Conservation (phyloP, 192 early-diverging fungal genomes). For the Phlyctochytrium planicorne region DNA sequence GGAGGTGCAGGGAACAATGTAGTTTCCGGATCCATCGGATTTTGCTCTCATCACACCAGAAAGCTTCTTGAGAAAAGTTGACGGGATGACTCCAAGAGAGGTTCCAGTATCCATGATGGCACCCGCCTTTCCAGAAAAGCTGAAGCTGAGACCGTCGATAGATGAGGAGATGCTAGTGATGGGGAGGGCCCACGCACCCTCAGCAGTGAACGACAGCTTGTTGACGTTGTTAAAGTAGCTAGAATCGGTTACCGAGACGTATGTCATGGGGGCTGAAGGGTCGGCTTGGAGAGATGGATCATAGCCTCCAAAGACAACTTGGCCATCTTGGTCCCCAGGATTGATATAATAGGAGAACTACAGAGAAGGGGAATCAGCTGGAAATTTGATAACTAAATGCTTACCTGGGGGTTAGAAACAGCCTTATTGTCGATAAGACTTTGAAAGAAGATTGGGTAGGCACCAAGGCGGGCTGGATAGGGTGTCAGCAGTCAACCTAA, state of each 20-base stretch:
- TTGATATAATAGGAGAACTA: slow-evolving; percentile 41
- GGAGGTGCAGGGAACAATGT: slow-evolving; percentile 8
- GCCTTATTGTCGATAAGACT: slow-evolving; percentile 12
- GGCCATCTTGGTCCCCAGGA: slow-evolving; percentile 15
- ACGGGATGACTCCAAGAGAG: slow-evolving; percentile 29
- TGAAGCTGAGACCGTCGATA: slow-evolving; percentile 11
- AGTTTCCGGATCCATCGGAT: slow-evolving; percentile 2
- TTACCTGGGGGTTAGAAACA: slow-evolving; percentile 16
- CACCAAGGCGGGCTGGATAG: background rate
- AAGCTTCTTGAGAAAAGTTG: slow-evolving; percentile 6
- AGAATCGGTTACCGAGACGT: slow-evolving; percentile 16
- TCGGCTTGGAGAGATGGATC: slow-evolving; percentile 29
- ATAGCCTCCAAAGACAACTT: slow-evolving; percentile 39
- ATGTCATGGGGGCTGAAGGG: slow-evolving; percentile 11
- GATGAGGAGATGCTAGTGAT: slow-evolving; percentile 12
- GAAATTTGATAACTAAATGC: background rate
- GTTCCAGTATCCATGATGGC: slow-evolving; percentile 43
- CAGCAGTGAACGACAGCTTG: background rate
- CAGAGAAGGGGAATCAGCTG: slow-evolving; percentile 1
- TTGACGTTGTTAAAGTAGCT: background rate
- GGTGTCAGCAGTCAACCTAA: too few relatives aligned
- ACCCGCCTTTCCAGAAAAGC: slow-evolving; percentile 8
- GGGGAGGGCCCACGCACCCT: slow-evolving; percentile 14
- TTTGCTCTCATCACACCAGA: slow-evolving; percentile 2
- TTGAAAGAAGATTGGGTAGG: slow-evolving; percentile 19